Base-by-base conservation (phyloP, 768 basidiomycete species). In the Termitomyces sp. region DNA sequence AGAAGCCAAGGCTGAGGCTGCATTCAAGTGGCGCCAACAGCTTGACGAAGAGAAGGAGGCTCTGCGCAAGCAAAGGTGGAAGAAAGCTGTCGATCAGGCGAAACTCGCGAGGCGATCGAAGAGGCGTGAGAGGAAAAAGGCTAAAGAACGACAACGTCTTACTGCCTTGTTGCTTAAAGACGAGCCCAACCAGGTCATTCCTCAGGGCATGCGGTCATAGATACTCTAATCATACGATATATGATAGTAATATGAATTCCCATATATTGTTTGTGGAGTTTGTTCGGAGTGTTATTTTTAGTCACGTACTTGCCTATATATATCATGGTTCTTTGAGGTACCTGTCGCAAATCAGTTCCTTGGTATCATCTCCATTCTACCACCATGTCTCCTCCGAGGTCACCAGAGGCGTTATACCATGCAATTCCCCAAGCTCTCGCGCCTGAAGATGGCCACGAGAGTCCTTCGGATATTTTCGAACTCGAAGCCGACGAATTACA, bases 1-100 rank as follows among this genome's bases (percentile, higher is more conserved):
- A 60, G 85, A 87, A 57, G 88, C 86, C 3, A 81, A 77, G 43
- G 85, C 85, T 11, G 89, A 92, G 64, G 91, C 88, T 47, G 77
- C 78, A 35, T 91, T 82, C 76, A 89, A 85, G 69, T 92, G 83
- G 80, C 77, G 83, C 58, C 76, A 82, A 65, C 74, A 75, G 60
- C 57, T 90, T 55, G 76, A 80, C 56, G 77, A 79, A 49, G 79
- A 87, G 59, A 73, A 79, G 57, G 80, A 81, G 60, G 81, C 78
- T 49, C 78, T 82, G 67, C 77, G 80, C 72, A 86, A 85, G 74
- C 78, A 77, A 61, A 79, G 77, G 66, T 79, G 78, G 74, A 79
- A 79, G 68, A 72, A 77, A 56, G 69, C 72, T 61, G 73, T 76
- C 35, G 75, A 77, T 48, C 73, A 79, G 58, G 76, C 75, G 50